Evolutionary conservation across 176 grass and related monocot species (phyloP).

Genomic region (Urochloa ruziziensis): DNA sequence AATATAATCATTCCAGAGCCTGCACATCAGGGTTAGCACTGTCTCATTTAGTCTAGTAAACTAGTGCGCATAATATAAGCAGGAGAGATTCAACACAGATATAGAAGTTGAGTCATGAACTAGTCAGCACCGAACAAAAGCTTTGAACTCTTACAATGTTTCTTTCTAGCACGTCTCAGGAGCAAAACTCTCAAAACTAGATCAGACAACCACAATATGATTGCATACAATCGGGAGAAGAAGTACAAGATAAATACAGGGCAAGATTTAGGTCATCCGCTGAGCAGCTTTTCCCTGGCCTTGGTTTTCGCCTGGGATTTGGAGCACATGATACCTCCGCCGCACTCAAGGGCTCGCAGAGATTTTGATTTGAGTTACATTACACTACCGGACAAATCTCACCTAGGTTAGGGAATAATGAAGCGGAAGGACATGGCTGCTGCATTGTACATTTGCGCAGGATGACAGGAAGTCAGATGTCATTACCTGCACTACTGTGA

Average conservation of each 20-base stretch:
- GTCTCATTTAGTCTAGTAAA: too few relatives aligned
- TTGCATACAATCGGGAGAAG: neutral
- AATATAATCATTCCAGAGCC: neutral
- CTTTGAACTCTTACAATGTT: slow-evolving; percentile 15
- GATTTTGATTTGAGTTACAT: too few relatives aligned
- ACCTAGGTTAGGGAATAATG: slow-evolving; percentile 2
- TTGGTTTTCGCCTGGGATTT: slow-evolving; percentile 51
- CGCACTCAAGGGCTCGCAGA: too few relatives aligned
- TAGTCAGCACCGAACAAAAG: slow-evolving; percentile 2
- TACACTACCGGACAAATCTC: too few relatives aligned
- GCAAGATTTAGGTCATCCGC: slow-evolving; percentile 37
- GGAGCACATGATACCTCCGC: slow-evolving; percentile 49
- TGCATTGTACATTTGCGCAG: neutral
- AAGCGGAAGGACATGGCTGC: neutral
- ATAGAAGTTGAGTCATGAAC: neutral
- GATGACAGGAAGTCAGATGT: neutral
- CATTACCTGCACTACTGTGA: neutral
- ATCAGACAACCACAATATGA: neutral
- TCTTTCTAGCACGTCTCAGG: slow-evolving; percentile 12
- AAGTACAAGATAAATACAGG: slow-evolving; percentile 12
- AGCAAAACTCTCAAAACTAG: slow-evolving; percentile 38
- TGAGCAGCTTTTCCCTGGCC: slow-evolving; percentile 51
- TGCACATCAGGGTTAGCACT: neutral
- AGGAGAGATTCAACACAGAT: neutral
- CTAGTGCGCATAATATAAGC: too few relatives aligned